phyloP scores from a whole-genome alignment of 2,329 filamentous ascomycete species.

The Clonostachys solani region DNA sequence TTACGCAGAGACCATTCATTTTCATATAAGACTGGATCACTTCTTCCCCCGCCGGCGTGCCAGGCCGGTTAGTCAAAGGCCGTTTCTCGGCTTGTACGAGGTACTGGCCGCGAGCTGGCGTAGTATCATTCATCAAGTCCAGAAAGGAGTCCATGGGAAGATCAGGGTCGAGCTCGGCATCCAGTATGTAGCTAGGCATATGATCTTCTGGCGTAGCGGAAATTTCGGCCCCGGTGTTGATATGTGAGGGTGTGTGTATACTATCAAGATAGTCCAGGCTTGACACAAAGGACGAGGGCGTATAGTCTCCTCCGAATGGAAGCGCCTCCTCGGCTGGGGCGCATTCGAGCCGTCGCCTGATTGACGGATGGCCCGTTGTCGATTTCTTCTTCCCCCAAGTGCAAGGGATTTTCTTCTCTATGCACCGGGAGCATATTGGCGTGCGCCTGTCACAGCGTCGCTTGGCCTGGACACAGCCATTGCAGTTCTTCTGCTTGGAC shows the following conservation, averaged over 20 bases:
- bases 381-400: slow-evolving; percentile 13
- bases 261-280: too few species aligned
- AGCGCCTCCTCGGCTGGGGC: too few species aligned
- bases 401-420: slow-evolving; percentile 21
- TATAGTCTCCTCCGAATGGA: too few species aligned
- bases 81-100: neutral
- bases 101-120: neutral
- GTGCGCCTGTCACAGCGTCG: slow-evolving; percentile 25
- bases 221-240: too few species aligned
- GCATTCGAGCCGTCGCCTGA: too few species aligned
- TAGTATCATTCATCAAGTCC: neutral
- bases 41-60: neutral
- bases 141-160: neutral
- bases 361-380: too few species aligned
- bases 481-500: slow-evolving; percentile 25
- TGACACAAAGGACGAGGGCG: too few species aligned
- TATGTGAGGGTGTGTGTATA: too few species aligned
- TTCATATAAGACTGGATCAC: neutral
- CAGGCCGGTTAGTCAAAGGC: neutral
- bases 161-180: neutral
- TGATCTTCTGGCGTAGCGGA: too few species aligned
- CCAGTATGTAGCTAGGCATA: too few species aligned
- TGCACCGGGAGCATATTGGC: slow-evolving; percentile 25
- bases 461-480: slow-evolving; percentile 24
- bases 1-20: neutral